Conservation (phyloP, 2,329 filamentous ascomycete genomes). For the Ascochyta lentis region DNA sequence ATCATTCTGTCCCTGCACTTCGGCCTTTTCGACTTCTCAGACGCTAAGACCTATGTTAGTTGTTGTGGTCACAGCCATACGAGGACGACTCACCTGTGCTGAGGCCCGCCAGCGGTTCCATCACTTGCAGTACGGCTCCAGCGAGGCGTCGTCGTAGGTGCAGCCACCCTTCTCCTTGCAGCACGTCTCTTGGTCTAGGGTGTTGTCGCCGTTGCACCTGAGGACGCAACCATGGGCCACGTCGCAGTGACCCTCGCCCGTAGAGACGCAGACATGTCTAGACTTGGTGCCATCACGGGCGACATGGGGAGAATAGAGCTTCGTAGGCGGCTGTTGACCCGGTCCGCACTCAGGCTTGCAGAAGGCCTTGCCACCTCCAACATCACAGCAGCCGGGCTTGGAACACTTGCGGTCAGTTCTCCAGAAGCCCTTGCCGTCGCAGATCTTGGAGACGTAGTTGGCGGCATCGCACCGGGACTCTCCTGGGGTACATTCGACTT, state of each 20-base stretch:
- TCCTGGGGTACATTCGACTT: conserved; percentile 1
- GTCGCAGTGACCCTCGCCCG: not conserved
- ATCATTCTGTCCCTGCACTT: not conserved
- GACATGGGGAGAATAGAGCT: not conserved
- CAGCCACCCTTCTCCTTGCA: not conserved
- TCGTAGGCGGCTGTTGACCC: not conserved
- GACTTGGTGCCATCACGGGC: not conserved
- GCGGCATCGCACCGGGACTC: conserved; percentile 6
- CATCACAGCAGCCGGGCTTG: conserved; percentile 14
- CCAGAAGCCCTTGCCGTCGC: conserved; percentile 10
- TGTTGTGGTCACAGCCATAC: not conserved
- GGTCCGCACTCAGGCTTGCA: conserved; percentile 11
- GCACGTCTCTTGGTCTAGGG: not conserved
- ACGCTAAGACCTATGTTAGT: not conserved
- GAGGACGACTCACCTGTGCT: not conserved
- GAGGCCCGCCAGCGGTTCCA: no score
- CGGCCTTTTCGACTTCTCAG: not conserved
- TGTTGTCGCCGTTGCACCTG: not conserved
- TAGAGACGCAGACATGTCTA: not conserved
- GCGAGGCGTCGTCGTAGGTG: not conserved
- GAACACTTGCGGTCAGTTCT: conserved; percentile 14
- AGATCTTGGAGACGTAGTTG: conserved; percentile 2
- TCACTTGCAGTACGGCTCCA: not conserved
- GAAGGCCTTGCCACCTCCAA: conserved; percentile 6
- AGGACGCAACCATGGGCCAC: not conserved